Evolutionary conservation across 805 yeast genomes (phyloP).

Genomic region (Zygosaccharomyces kombuchaensis): DNA sequence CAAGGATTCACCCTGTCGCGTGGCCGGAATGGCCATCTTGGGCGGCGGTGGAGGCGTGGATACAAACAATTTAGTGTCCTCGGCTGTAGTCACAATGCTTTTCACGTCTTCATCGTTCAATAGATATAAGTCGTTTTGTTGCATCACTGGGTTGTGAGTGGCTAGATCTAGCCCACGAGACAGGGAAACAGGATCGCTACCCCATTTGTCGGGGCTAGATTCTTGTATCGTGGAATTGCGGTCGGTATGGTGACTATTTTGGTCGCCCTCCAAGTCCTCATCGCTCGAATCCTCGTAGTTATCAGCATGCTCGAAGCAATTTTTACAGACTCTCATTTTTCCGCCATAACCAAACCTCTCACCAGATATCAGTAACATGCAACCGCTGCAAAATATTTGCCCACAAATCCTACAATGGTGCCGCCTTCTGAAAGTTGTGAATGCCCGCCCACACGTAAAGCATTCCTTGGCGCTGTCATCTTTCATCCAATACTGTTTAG

Average conservation of each 20-base stretch:
- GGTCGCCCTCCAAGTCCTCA: slow-evolving; percentile 37
- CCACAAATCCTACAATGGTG: slow-evolving; percentile 97
- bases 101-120: slow-evolving; percentile 34
- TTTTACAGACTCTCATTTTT: slow-evolving; percentile 69
- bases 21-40: slow-evolving; percentile 78
- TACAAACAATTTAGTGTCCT: slow-evolving; percentile 34
- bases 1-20: slow-evolving; percentile 71
- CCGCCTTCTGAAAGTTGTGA: slow-evolving; percentile 80
- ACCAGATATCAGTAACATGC: slow-evolving; percentile 71
- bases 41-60: slow-evolving; percentile 56
- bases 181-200: background rate
- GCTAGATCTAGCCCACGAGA: background rate
- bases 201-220: slow-evolving; percentile 7
- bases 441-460: slow-evolving; percentile 71
- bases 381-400: slow-evolving; percentile 82
- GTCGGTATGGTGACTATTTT: slow-evolving; percentile 12
- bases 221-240: slow-evolving; percentile 12
- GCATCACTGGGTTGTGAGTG: slow-evolving; percentile 6
- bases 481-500: slow-evolving; percentile 90
- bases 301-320: slow-evolving; percentile 60
- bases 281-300: slow-evolving; percentile 73
- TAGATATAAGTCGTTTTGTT: slow-evolving; percentile 23
- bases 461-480: slow-evolving; percentile 90
- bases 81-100: slow-evolving; percentile 33
- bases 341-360: slow-evolving; percentile 60